Base-by-base conservation (phyloP, 1,139 yeast genomes). In the Sugiyamaella neomexicana region DNA sequence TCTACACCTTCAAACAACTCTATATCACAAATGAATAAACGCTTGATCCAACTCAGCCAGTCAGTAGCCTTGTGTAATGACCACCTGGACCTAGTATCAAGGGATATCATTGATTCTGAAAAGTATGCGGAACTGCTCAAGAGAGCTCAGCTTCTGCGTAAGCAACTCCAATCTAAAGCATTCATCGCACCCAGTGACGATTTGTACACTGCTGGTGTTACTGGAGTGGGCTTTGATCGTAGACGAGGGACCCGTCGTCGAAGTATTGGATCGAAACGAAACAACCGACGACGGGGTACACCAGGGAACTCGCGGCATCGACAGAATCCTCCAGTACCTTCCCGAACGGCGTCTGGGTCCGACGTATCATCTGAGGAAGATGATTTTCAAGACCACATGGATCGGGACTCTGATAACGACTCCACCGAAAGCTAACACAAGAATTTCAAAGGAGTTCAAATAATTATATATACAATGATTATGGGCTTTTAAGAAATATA, bases 341-440 rank as follows among this genome's bases (percentile, higher is more conserved):
- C 39, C 8, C 39, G 31, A 6, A 42, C 37, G 5, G 46, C 37
- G 2, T 44, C 49, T 10, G 41, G 34, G 15, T 45, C 49, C n/a
- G 49, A 44, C 2, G 15, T 44, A 39, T 44, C 49, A 5, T 45
- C 49, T 23, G 41, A 45, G 6, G 38, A 43, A 5, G 49, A 45
- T 7, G 49, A 45, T 20, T 7, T 38, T 12, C 23, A 34, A n/a
- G 49, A 45, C 6, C 41, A 20, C 32, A 37, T 36, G 41, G 49
- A 45, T 23, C 49, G 41, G 3, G 41, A 36, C 5, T 45, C 42
- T 12, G 49, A 45, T 3, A 34, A 45, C 32, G 49, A 45, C 20
- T 36, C 39, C 29, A 36, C 45, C 9, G 49, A 20, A 38, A 43
- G 20, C 44, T 50, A 23, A 23, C 39, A 23, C 32, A 27, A 15